phyloP scores from a whole-genome alignment of 768 basidiomycete genomes.

The Mycena crocata region DNA sequence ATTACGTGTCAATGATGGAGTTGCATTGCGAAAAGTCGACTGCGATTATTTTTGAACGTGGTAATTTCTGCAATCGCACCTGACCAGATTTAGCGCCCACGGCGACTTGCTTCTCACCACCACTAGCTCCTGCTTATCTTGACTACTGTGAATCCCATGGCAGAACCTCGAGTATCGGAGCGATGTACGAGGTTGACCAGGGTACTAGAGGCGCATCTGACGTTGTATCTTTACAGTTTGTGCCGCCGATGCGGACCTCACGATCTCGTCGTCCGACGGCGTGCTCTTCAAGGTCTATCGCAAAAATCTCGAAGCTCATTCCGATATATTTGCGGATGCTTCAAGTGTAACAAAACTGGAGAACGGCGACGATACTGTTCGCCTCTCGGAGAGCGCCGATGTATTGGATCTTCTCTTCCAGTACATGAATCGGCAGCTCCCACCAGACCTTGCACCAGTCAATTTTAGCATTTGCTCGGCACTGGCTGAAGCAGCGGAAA shows the following conservation, averaged over 20 bases:
- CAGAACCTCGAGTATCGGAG: background rate
- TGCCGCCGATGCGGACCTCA: conserved; percentile 24
- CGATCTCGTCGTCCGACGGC: conserved; percentile 22
- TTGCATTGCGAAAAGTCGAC: too few species aligned
- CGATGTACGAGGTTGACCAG: background rate
- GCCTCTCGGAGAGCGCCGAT: conserved; percentile 22
- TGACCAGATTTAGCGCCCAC: too few species aligned
- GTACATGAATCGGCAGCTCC: conserved; percentile 35
- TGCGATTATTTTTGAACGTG: too few species aligned
- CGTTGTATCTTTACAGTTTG: background rate
- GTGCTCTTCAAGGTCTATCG: conserved; percentile 26
- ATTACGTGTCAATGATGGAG: too few species aligned
- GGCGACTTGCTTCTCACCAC: too few species aligned
- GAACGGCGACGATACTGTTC: background rate
- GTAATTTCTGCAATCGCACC: too few species aligned
- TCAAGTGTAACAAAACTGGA: background rate
- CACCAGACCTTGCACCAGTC: conserved; percentile 30
- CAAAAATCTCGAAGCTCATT: conserved; percentile 27
- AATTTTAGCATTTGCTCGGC: conserved; percentile 14
- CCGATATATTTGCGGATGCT: conserved; percentile 25
- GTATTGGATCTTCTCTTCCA: conserved; percentile 39
- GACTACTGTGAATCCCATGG: too few species aligned
- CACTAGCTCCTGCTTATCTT: too few species aligned
- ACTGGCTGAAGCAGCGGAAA: conserved; percentile 40
- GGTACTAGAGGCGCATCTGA: background rate